Base-by-base conservation (phyloP, 2,329 filamentous ascomycete genomes). In the Stagonosporopsis tanaceti region DNA sequence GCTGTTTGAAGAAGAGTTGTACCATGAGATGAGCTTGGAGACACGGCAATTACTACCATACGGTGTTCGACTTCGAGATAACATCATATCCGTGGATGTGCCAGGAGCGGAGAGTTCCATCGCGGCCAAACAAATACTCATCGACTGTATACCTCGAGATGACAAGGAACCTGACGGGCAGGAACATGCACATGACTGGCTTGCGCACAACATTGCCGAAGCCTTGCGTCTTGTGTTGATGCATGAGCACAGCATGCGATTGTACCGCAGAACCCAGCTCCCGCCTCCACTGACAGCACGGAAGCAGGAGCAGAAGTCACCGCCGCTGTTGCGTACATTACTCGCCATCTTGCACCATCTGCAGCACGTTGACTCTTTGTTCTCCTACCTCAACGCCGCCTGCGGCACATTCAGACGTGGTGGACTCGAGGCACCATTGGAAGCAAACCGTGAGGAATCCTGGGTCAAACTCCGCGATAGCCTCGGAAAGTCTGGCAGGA, bases 21-120 rank as follows among this genome's bases (percentile, higher is more conserved):
- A 93, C 84, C 88, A 96, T 66, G 95, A 99, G 76, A 82, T 98
- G 58, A 88, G 89, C 50, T 85, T 92, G 17, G 95, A 99, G 77
- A 88, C 90, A 0, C 89, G 93, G 15, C 83, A 84, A 0, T 80
- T 97, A 22, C 83, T 89, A 3, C 87, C 88, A 11, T 88, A 91
- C 59, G 86, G 89, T 9, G 88, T 97, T 12, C 84, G 83, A 25
- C 84, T 88, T 14, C 82, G 86, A 34, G 86, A 78, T 12, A 73
- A 76, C 2, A 68, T 73, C 24, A 78, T 83, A 39, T 60, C 69
- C 41, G 50, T 78, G 52, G 61, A 73, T 8, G 62, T 60, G 42
- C 65, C 73, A 12, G 59, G 50, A 22, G 50, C 57, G 32, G 54
- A 50, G 39, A 22, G 20, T 38, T 46, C 53, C 3, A 27, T 48